Base-by-base conservation (phyloP, 2,329 filamentous ascomycete species). In the Dactylellina leptospora region DNA sequence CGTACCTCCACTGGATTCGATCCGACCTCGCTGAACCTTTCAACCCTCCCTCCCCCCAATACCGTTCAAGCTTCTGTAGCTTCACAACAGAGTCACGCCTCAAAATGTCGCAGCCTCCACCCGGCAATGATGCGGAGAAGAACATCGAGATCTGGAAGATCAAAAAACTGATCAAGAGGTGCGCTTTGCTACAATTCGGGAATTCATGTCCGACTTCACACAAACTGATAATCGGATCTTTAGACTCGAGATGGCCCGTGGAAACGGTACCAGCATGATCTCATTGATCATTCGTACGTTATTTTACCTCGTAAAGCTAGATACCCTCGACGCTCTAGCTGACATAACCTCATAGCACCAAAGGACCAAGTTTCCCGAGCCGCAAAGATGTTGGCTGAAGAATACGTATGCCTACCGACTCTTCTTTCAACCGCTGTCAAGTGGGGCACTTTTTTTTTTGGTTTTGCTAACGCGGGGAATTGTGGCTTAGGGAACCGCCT, bases 361-460 rank as follows among this genome's bases (percentile, higher is more conserved):
- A 99, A 99, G 87, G 93, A 97, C 82, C 95, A 99, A 83, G 87
- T 99, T 75, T 97, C 95, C 47, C 90, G 93, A 79, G 90, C 91
- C 61, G 91, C 95, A 73, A 97, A 97, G 87, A 99, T 99, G 95
- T 90, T 99, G 89, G 96, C 96, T 84, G 95, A 99, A 97, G 93
- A 96, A 91, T 96, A 95, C 80, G 91, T 95, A 86, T 76, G 90
- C 18, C 20, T 18, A 4, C 53, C 36, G 30, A 51, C 50, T 27
- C 20, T 48, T 47, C 40, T 44, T 50, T 33, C 11, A 20, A 23
- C 22, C 18, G 50, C 11, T 48, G 22, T 40, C 11, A 68, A 23
- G 50, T 48, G 51, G 62, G 72, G 48, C 75, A 76, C 38, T 74
- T 47, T 30, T 51, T 48, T 58, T 47, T 42, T 54, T 18, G 6